Evolutionary conservation across 2,329 filamentous ascomycete genomes (phyloP), one percentile per base, ranked within the genome.

Genomic region (Fusarium brevicatenulatum): DNA sequence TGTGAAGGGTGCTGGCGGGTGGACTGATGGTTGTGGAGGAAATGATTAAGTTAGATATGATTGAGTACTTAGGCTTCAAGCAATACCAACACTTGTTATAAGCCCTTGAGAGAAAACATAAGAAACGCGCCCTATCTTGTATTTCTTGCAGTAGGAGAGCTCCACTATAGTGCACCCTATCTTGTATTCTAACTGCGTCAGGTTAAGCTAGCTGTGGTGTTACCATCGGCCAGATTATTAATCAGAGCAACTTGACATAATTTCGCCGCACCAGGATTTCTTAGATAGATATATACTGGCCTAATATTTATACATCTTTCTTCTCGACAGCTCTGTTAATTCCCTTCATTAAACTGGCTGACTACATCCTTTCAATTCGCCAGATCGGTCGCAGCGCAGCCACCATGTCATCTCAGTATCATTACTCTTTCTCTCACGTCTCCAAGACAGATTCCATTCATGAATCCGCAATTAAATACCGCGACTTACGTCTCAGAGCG

Each of bases 1-100:
- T 25, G 54, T 59, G 0, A 52, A 68, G 0, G 55, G n/a, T 7
- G 55, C 63, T 7, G 55, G 66, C 2, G 55, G 44, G 5, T 68
- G 63, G 44, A 67, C 49, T 1, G 37, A 63, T 42, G 63, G 63
- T 0, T 68, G 50, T 2, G 42, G 50, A 7, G 66, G 63, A 9
- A 66, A 68, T 5, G 62, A 60, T 3, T 65, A 12, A 49, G 46
- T 32, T 9, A 13, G 15, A 50, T 19, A 18, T 1, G 15, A 18
- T 0, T 0, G 3, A 32, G 28, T 16, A n/a, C 32, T 34, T 13
- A 6, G 4, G 32, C 5, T 34, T 34, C 5, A 34, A 34, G 13
- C 34, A 34, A 34, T 34, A 32, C 32, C 12, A 32, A 32, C 32
- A 32, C 32, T 32, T 32, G 13, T 32, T 13, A 13, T 32, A 32